phyloP scores from a whole-genome alignment of 1,139 yeast genomes.

The Debaryomyces sp. region DNA sequence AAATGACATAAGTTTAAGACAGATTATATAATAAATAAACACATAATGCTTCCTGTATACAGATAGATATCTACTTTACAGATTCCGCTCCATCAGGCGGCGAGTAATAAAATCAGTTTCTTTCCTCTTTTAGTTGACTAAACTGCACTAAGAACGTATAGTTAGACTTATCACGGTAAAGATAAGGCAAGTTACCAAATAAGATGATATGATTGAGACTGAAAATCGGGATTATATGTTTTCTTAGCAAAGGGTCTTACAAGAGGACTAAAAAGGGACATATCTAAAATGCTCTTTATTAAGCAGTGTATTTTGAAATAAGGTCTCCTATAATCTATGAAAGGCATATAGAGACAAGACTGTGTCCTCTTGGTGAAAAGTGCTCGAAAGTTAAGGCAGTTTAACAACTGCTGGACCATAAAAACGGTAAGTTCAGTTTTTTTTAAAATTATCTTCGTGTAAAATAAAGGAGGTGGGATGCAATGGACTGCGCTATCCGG shows the following conservation, averaged over 20 bases:
- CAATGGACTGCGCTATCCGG: not conserved
- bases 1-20: not conserved
- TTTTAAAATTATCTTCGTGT: not conserved
- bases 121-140: not conserved
- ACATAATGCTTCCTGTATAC: not conserved
- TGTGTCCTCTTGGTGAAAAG: not conserved
- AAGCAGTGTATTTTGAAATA: not conserved
- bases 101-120: constrained; percentile 6
- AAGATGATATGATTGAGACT: not conserved
- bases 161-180: not conserved
- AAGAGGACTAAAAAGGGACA: not conserved
- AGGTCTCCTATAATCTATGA: not conserved
- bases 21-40: not conserved
- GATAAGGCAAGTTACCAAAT: not conserved
- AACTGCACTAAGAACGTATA: not conserved
- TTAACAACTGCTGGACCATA: not conserved
- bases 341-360: not conserved
- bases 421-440: not conserved
- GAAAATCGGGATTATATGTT: not conserved
- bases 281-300: not conserved
- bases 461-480: not conserved
- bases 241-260: not conserved
- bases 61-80: not conserved
- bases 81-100: constrained; percentile 4
- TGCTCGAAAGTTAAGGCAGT: not conserved